phyloP scores from a whole-genome alignment of 257 asterid species.

The Echium plantagineum region DNA sequence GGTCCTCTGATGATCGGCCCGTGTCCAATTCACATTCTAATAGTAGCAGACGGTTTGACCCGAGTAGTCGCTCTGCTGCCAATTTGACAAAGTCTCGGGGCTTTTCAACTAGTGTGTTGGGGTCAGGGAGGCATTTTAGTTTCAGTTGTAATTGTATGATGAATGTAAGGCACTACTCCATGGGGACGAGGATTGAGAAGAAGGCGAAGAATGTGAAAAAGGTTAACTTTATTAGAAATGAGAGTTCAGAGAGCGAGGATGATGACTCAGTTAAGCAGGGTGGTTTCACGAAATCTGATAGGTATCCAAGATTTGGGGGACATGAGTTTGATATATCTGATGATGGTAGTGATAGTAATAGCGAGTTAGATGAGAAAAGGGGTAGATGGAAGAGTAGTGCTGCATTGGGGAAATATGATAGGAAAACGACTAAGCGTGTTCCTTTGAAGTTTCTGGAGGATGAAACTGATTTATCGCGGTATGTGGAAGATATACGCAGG shows the following conservation, averaged over 20 bases:
- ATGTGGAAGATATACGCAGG: slow-evolving; percentile 48
- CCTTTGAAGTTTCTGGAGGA: slow-evolving; percentile 51
- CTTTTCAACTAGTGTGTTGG: slow-evolving; percentile 31
- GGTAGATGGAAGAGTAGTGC: slow-evolving; percentile 44
- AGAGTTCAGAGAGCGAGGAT: slow-evolving; percentile 19
- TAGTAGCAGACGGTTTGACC: no score
- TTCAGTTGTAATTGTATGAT: slow-evolving; percentile 12
- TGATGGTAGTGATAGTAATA: slow-evolving; percentile 29
- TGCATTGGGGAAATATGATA: slow-evolving; percentile 63
- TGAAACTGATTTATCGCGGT: slow-evolving; percentile 54
- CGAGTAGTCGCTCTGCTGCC: no score
- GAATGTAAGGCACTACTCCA: slow-evolving; percentile 30
- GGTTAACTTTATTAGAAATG: slow-evolving; percentile 25
- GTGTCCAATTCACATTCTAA: no score
- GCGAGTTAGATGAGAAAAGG: slow-evolving; percentile 15
- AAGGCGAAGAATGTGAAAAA: no score
- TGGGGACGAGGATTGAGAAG: slow-evolving; percentile 20
- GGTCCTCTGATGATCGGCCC: no score
- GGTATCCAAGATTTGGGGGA: slow-evolving; percentile 50
- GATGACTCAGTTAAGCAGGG: slow-evolving; percentile 17
- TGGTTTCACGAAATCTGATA: slow-evolving; percentile 14
- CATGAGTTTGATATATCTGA: slow-evolving; percentile 21
- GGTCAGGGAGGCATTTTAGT: slow-evolving; percentile 13
- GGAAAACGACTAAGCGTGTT: slow-evolving; percentile 49
- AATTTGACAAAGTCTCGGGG: slow-evolving; percentile 17